Evolutionary conservation across 495 filamentous ascomycete genomes (phyloP).

Genomic region (Terfezia boudieri): DNA sequence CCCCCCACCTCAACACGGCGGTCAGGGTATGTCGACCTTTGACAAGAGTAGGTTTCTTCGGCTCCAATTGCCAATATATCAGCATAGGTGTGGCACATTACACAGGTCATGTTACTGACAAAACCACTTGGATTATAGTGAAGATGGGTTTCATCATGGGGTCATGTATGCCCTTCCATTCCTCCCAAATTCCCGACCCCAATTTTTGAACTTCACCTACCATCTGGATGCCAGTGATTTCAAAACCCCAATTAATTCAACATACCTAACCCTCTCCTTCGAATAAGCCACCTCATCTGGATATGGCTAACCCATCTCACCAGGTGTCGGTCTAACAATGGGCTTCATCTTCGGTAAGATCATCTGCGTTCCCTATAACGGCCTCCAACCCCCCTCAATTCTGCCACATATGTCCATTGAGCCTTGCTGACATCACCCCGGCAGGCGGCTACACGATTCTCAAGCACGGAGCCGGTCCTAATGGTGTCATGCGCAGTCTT

Average conservation of each 20-base stretch:
- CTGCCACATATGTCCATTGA: no score
- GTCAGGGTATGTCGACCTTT: conserved; percentile 53
- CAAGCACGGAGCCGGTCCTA: conserved; percentile 75
- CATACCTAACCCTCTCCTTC: background rate
- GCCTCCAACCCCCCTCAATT: no score
- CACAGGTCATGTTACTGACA: no score
- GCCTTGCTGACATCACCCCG: background rate
- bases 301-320: conserved; percentile 4
- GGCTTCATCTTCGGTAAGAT: conserved; percentile 83
- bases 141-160: conserved; percentile 98
- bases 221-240: background rate
- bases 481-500: conserved; percentile 76
- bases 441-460: conserved; percentile 82
- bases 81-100: no score
- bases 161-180: conserved; percentile 36
- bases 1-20: conserved; percentile 9
- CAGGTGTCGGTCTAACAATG: conserved; percentile 86
- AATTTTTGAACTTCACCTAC: background rate
- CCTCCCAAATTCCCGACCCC: background rate
- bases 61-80: conserved; percentile 1
- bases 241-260: background rate
- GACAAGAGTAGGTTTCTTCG: conserved; percentile 58
- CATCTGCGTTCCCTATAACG: background rate
- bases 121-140: conserved; percentile 29
- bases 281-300: background rate